These are phyloP conservation scores for Orbilia quercus DNA, from an alignment of 2,329 filamentous ascomycete species.

Conservation along the genomic window DNA sequence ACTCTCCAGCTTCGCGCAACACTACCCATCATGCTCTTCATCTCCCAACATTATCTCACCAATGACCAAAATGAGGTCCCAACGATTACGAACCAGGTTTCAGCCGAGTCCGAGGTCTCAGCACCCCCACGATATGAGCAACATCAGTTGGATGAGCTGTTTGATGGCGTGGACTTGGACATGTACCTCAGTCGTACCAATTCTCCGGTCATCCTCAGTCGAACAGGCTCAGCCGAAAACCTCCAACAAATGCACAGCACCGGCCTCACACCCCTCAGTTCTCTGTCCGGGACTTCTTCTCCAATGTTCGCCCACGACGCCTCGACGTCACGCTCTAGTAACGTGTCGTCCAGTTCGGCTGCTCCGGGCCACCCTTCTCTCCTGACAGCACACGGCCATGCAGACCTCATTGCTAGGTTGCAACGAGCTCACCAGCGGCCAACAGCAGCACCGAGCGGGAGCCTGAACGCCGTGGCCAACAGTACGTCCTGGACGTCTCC, in stretches of 20 bases:
- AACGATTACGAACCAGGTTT: conserved; percentile 69
- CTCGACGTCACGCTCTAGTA: conserved; percentile 53
- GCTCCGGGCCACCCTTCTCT: conserved; percentile 60
- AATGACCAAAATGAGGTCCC: conserved; percentile 86
- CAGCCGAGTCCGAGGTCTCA: conserved; percentile 70
- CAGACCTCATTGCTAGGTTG: conserved; percentile 70
- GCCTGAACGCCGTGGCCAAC: conserved; percentile 66
- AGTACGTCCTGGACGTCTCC: conserved; percentile 69
- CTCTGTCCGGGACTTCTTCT: conserved; percentile 39
- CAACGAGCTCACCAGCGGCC: conserved; percentile 64
- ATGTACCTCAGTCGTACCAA: conserved; percentile 85
- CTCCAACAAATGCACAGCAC: conserved; percentile 70
- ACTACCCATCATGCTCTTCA: conserved; percentile 90
- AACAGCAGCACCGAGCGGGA: conserved; percentile 64
- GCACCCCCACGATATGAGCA: conserved; percentile 94
- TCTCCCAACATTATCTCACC: conserved; percentile 90
- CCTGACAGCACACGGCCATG: conserved; percentile 65
- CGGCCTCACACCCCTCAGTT: conserved; percentile 55
- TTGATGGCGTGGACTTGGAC: conserved; percentile 82
- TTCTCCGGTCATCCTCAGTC: conserved; percentile 80
- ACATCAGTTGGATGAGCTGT: conserved; percentile 88
- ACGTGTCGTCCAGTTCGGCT: conserved; percentile 29
- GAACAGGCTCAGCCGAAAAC: conserved; percentile 84
- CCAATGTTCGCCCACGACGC: conserved; percentile 42
- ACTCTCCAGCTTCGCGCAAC: conserved; percentile 78